Percentiles rank a stretch among this genome's conserved stretches.
Conservation (phyloP, 208 protist genomes). For the Leishmania braziliensis region DNA sequence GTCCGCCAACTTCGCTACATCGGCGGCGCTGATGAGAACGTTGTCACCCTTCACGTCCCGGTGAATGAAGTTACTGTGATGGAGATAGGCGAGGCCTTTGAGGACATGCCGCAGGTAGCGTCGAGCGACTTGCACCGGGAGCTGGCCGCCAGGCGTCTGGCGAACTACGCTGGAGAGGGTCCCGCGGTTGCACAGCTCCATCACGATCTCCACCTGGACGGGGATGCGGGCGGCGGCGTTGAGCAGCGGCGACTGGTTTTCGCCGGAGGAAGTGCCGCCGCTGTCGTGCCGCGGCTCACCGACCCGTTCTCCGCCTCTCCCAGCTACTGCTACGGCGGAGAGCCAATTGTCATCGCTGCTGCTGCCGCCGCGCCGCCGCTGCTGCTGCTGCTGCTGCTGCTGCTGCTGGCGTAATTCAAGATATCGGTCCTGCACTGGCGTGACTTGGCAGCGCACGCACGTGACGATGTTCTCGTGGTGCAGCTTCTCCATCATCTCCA, state of each 20-base stretch:
- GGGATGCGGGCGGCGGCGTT: slow-evolving; percentile 12
- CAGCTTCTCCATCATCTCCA: slow-evolving; percentile 82
- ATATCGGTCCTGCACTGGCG: slow-evolving; percentile 36
- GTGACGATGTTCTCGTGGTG: slow-evolving; percentile 85
- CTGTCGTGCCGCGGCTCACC: background rate
- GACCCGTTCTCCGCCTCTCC: background rate
- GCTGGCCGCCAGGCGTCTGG: slow-evolving; percentile 50
- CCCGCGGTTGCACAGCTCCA: slow-evolving; percentile 82
- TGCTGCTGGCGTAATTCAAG: slow-evolving; percentile 22
- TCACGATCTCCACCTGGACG: slow-evolving; percentile 84
- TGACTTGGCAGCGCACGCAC: slow-evolving; percentile 82
- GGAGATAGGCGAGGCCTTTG: slow-evolving; percentile 79
- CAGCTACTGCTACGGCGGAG: background rate
- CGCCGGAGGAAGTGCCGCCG: background rate
- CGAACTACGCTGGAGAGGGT: slow-evolving; percentile 53
- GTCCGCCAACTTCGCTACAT: slow-evolving; percentile 92
- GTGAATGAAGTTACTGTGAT: slow-evolving; percentile 78
- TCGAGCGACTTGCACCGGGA: slow-evolving; percentile 41
- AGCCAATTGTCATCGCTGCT: background rate
- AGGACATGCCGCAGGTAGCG: slow-evolving; percentile 83
- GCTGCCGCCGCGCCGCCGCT: background rate
- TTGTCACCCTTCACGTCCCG: slow-evolving; percentile 91
- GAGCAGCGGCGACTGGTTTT: slow-evolving; percentile 8
- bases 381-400: background rate
- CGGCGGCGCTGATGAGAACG: slow-evolving; percentile 74